Evolutionary conservation across 1,284 basidiomycete species (phyloP), one percentile per base, ranked within the genome.

Genomic region (Marasmius oreades): DNA sequence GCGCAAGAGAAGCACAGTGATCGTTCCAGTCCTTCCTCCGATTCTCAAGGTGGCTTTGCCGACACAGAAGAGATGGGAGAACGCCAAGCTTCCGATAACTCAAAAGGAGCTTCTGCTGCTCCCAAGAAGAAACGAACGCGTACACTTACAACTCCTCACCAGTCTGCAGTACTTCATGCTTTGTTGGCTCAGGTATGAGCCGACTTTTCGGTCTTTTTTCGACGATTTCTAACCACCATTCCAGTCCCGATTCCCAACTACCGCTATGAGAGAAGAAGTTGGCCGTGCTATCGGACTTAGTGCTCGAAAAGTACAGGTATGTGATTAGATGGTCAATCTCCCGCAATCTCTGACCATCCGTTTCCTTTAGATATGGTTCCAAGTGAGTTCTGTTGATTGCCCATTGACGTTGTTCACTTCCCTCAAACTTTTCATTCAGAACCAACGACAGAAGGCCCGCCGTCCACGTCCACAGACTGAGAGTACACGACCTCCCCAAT

Each of bases 161-260:
- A 92, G 67, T 85, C 90, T 55, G 86, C 88, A 14, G 90, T 90
- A 20, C 76, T 92, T 16, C 90, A 92, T 64, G 85, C 86, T 7
- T 77, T 92, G 45, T 79, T 92, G 22, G 86, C 89, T 47, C 85
- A 92, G 82, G 90, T 92, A 70, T 62, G 65, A 33, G 43, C 57
- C 48, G 42, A 51, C 26, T 18, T 48, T 54, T 50, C 50, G 51
- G 36, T 44, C 39, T 55, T 56, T 47, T 51, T 34, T 58, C 52
- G 46, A 58, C 37, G 51, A 58, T 47, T 36, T 50, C 53, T 51
- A 36, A 50, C 28, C 5, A 1, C 33, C 22, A 5, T 52, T 48
- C 12, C 57, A 93, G 91, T 92, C 90, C 51, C 87, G 89, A 33
- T 93, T 93, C 70, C 90, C 90, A 2, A 89, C 89, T 3, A 92